These are phyloP conservation scores for Acanthamoeba lenticulata DNA, from an alignment of 208 protist genomes.

Conservation along the genomic window DNA sequence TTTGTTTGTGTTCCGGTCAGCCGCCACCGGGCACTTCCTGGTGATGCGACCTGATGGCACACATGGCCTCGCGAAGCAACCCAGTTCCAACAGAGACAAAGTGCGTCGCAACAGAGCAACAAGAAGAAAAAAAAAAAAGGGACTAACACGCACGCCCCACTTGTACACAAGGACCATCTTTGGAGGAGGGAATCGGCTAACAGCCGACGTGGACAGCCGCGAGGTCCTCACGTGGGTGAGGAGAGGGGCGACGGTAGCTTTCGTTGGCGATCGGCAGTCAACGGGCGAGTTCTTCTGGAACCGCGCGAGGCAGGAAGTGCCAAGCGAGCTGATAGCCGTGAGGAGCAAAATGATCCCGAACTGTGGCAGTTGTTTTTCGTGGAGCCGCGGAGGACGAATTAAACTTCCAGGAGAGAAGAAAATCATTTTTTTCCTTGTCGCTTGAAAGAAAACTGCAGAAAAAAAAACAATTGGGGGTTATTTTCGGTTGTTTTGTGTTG, in stretches of 20 bases:
- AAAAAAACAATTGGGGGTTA: too few species aligned
- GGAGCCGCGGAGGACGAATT: background rate
- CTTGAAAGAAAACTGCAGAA: too few species aligned
- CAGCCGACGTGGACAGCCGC: background rate
- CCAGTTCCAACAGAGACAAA: background rate
- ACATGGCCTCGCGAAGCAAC: background rate
- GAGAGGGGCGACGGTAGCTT: constrained; percentile 1
- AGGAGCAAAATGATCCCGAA: background rate
- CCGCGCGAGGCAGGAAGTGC: background rate
- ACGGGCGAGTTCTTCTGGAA: background rate
- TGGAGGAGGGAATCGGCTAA: background rate
- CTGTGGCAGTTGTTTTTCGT: constrained; percentile 31
- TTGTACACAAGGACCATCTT: background rate
- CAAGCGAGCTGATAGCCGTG: background rate
- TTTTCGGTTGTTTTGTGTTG: too few species aligned
- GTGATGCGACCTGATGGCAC: background rate
- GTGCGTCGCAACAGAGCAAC: background rate
- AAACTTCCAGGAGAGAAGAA: background rate
- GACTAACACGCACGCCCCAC: too few species aligned
- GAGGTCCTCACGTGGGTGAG: background rate
- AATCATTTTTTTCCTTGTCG: too few species aligned
- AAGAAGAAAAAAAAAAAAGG: background rate
- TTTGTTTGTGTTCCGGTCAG: background rate
- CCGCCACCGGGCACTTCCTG: background rate
- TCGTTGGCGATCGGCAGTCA: background rate